These are phyloP conservation scores for Phalaenopsis equestris DNA, from an alignment of 106 monocot genomes.

Conservation along the genomic window DNA sequence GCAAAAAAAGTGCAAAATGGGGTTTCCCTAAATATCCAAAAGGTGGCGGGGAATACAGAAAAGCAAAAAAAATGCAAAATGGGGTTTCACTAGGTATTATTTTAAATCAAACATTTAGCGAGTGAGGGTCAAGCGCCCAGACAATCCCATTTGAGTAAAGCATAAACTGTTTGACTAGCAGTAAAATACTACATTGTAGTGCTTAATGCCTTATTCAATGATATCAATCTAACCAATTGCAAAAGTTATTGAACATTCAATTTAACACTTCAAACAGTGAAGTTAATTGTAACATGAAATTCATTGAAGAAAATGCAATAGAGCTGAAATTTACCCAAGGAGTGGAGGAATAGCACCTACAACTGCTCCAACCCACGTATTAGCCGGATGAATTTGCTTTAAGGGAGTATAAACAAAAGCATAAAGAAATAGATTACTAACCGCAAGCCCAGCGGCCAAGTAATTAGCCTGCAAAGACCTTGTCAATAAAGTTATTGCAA, in stretches of 20 bases:
- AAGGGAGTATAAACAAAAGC: conserved; percentile 94
- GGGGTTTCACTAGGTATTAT: too few species aligned
- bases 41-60: too few species aligned
- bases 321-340: conserved; percentile 54
- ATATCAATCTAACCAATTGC: not conserved
- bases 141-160: not conserved
- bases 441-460: conserved; percentile 82
- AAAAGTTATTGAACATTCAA: not conserved
- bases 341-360: conserved; percentile 99
- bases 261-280: not conserved
- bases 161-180: not conserved
- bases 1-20: too few species aligned
- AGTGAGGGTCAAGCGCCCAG: not conserved
- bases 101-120: too few species aligned
- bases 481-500: conserved; percentile 35
- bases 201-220: not conserved
- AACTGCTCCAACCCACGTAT: conserved; percentile 99
- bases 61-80: too few species aligned
- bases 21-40: too few species aligned
- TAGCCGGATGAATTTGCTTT: conserved; percentile 91
- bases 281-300: not conserved
- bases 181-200: not conserved
- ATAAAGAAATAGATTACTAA: conserved; percentile 77
- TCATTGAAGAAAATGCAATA: not conserved
- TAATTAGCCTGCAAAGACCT: conserved; percentile 88